Base-by-base conservation (phyloP, 352 stramenopile genomes). In the Phytophthora niederhauseri region DNA sequence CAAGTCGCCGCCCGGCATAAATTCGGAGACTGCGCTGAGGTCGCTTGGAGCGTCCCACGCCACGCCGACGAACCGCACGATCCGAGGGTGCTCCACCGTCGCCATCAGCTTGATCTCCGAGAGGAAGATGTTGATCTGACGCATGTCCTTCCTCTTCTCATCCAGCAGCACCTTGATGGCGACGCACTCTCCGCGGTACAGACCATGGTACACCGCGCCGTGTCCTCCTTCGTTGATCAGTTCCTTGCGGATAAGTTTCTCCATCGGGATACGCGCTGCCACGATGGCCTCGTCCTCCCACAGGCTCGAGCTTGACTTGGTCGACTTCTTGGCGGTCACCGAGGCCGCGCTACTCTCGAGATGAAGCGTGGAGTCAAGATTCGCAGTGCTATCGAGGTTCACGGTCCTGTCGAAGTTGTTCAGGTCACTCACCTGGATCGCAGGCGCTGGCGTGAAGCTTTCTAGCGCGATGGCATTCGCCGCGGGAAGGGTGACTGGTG, bases 91-190 rank as follows among this genome's bases (percentile, higher is more conserved):
- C 15, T 90, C 77, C 4, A 92, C 51, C 11, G 46, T 74, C 8
- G 82, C 72, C 75, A 91, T 87, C 51, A 90, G 65, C 57, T 85
- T 85, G 43, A 84, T 80, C 60, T 92, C 81, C 14, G 60, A 58
- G 20, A 87, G 59, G 60, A 92, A 89, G 11, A 73, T 71, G 20
- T 81, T 75, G 45, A 90, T 87, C 55, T 90, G 70, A 26, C 68
- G 64, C 75, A 82, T 72, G 31, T 82, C 72, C 31, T 71, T 76
- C 30, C 69, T 61, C 48, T 80, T 80, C 17, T 78, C 73, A 15
- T 62, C 62, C 9, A 76, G 56, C 12, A 82, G 50, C 51, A 85
- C 70, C 64, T 92, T 92, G 55, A 90, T 85, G 14, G 80, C 83
- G 31, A 92, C 78, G 2, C 50, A 55, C n/a, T 82, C 60, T 15